Evolutionary conservation across 306 rosid species (phyloP), one percentile per base, ranked within the genome.

Genomic region (Potentilla sterilis): DNA sequence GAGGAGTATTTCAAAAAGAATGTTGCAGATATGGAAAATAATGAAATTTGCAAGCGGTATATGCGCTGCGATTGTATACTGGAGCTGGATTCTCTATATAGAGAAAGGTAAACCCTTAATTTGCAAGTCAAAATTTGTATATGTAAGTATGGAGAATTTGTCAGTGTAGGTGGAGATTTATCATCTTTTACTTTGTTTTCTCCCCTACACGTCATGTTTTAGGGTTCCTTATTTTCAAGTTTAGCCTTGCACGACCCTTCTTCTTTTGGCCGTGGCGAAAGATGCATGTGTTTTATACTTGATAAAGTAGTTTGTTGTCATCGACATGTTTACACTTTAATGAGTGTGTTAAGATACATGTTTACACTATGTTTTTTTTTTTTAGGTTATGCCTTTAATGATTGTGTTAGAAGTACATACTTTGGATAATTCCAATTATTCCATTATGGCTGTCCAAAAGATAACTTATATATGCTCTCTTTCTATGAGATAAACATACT

Each of bases 11-110:
- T 95, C 83, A 88, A 87, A 86, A 19, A 78, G 68, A 83, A 69
- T 75, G 72, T 92, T 70, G 97, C 92, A 11, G 91, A 95, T 72
- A 84, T 80, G 24, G 82, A 78, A 79, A 84, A 79, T 81, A 85
- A 80, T 28, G 99, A 95, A 78, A 82, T 75, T 69, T 92, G 92
- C 84, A 74, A 51, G 78, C 88, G 69, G 79, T 89, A 79, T 69
- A 74, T 87, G 68, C 76, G 76, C 55, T 88, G 98, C 80, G 74
- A 69, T 67, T 92, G 89, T 83, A 61, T 86, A 78, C 85, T 95
- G 73, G 87, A 78, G 80, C 72, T 74, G 61, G 96, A 87, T 75
- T 79, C 75, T 22, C 77, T 68, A 73, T 79, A 67, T 65, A 76
- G 21, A 74, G 98, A 90, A 81, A 93, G 97, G 97, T 92, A 74